Percentiles rank a stretch among this genome's conserved stretches.
These are phyloP conservation scores for Fusarium solani-melongenae DNA, from an alignment of 2,329 filamentous ascomycete species.

Conservation along the genomic window DNA sequence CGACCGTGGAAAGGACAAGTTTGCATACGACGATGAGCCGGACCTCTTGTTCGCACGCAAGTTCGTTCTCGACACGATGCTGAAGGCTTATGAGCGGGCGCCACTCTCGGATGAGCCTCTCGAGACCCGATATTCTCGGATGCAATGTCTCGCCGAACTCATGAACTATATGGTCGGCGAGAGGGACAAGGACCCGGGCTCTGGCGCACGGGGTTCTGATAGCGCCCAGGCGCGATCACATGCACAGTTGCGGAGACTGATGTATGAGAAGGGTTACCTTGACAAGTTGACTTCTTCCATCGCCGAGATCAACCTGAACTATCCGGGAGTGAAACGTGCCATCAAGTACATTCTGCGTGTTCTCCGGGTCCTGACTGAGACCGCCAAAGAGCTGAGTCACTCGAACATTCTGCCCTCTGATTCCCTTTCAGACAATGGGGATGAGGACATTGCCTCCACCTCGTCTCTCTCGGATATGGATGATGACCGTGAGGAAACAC, in stretches of 20 bases:
- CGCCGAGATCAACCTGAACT: conserved; percentile 94
- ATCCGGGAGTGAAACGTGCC: conserved; percentile 90
- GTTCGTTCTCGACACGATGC: conserved; percentile 92
- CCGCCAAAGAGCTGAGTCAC: conserved; percentile 86
- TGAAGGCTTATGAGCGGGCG: conserved; percentile 93
- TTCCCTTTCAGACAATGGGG: conserved; percentile 74
- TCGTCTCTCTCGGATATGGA: conserved; percentile 91
- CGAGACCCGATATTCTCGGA: conserved; percentile 86
- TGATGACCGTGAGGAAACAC: conserved; percentile 91
- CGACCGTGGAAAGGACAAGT: conserved; percentile 67
- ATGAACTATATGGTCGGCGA: conserved; percentile 93
- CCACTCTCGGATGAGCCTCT: conserved; percentile 81
- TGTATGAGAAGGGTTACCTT: conserved; percentile 98
- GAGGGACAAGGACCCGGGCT: conserved; percentile 71
- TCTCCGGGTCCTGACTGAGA: conserved; percentile 85
- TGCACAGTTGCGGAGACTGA: conserved; percentile 88
- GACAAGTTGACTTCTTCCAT: conserved; percentile 90
- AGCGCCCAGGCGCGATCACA: conserved; percentile 68
- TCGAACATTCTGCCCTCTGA: conserved; percentile 77
- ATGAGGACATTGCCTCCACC: conserved; percentile 88
- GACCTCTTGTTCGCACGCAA: conserved; percentile 92
- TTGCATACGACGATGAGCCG: conserved; percentile 78
- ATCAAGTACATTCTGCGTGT: conserved; percentile 97
- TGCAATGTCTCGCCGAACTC: conserved; percentile 88
- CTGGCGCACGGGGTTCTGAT: conserved; percentile 54